Percentiles rank a stretch among this genome's conserved stretches.
These are phyloP conservation scores for Triticum monococcum DNA, from an alignment of 176 grass and related monocot genomes.

Conservation along the genomic window DNA sequence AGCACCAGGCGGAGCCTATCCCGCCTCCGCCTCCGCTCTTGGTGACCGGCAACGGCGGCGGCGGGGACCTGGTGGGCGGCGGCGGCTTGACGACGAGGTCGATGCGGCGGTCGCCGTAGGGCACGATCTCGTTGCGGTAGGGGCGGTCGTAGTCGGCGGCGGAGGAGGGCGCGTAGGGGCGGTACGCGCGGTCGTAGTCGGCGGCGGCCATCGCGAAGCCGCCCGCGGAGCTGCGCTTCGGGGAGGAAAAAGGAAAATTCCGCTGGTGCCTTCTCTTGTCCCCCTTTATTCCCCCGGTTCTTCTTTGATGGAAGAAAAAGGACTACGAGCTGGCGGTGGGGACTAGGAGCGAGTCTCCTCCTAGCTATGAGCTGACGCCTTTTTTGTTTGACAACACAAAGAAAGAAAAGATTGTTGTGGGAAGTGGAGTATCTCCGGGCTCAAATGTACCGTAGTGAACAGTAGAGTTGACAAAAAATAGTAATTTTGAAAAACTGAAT, in stretches of 20 bases:
- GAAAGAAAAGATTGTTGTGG: neutral
- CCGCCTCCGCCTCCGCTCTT: conserved; percentile 10
- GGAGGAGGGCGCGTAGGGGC: conserved; percentile 33
- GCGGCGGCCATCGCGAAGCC: conserved; percentile 56
- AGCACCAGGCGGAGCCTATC: conserved; percentile 63
- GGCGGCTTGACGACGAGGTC: conserved; percentile 47
- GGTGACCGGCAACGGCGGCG: conserved; percentile 33
- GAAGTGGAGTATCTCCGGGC: no score
- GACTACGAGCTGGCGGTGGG: neutral
- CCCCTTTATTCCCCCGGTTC: neutral
- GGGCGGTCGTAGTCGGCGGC: conserved; percentile 40
- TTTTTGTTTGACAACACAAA: neutral
- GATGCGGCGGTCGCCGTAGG: conserved; percentile 54
- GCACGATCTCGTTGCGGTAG: conserved; percentile 48
- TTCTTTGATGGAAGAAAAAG: neutral
- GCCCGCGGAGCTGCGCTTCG: neutral
- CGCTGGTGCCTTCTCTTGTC: conserved; percentile 18
- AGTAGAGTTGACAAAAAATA: no score
- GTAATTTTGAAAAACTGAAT: no score
- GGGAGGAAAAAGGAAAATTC: conserved; percentile 20
- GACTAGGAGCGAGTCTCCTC: neutral
- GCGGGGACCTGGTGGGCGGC: conserved; percentile 36
- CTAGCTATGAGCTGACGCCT: no score
- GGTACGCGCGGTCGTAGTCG: conserved; percentile 59
- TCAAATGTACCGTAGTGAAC: no score